Evolutionary conservation across 2,329 filamentous ascomycete genomes (phyloP).

Genomic region (Colletotrichum sidae): DNA sequence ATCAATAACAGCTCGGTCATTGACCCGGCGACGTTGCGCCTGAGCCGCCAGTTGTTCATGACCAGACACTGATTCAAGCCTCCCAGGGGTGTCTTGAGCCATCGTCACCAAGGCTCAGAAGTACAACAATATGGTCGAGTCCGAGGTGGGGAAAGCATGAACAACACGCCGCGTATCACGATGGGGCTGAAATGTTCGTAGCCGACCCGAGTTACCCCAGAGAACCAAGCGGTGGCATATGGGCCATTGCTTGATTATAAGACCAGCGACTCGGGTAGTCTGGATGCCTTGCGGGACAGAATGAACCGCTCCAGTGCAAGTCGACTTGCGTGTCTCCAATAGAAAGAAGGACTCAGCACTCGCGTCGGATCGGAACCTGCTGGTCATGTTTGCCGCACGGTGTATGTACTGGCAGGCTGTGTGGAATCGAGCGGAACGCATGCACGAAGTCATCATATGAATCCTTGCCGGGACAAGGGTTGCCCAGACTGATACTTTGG

Average conservation of each 20-base stretch:
- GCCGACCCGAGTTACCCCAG: too few relatives aligned
- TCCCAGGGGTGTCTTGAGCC: slow-evolving; percentile 19
- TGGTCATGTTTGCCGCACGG: not conserved
- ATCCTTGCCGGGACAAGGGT: slow-evolving; percentile 16
- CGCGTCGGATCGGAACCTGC: not conserved
- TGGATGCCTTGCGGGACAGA: not conserved
- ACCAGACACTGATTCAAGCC: slow-evolving; percentile 33
- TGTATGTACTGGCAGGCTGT: not conserved
- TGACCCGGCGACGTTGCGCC: slow-evolving; percentile 44
- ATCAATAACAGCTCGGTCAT: slow-evolving; percentile 50
- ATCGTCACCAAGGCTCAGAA: not conserved
- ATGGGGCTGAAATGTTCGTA: slow-evolving; percentile 12
- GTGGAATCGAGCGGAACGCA: slow-evolving; percentile 3
- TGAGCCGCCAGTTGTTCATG: slow-evolving; percentile 40
- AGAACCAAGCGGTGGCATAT: too few relatives aligned
- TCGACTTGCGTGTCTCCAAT: not conserved
- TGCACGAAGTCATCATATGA: slow-evolving; percentile 23
- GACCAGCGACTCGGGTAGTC: too few relatives aligned
- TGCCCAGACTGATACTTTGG: not conserved
- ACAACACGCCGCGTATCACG: too few relatives aligned
- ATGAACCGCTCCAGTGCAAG: not conserved
- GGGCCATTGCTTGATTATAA: too few relatives aligned
- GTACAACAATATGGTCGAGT: not conserved
- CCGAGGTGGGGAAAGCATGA: too few relatives aligned
- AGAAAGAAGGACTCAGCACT: not conserved